A percentile compares a stretch with the other conserved stretches of the same genome.
Conservation (phyloP, 2,329 filamentous ascomycete genomes). For the Pyricularia sp. region DNA sequence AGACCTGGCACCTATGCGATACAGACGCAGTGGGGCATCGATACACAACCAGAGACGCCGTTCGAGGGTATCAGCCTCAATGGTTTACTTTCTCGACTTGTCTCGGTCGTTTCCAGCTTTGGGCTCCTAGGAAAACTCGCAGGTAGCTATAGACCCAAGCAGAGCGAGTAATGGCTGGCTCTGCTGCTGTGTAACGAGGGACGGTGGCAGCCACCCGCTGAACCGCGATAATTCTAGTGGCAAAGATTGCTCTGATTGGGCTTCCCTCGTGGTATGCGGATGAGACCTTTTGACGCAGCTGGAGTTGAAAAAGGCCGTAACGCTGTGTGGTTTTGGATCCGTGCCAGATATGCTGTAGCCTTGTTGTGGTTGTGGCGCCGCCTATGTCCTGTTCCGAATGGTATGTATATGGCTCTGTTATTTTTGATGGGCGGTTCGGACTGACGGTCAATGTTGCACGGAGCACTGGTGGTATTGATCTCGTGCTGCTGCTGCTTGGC, state of each 20-base stretch:
- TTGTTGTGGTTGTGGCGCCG: neutral
- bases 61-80: neutral
- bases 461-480: neutral
- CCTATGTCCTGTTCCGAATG: neutral
- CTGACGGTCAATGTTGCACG: neutral
- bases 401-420: neutral
- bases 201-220: neutral
- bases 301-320: neutral
- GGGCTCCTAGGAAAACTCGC: neutral
- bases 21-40: neutral
- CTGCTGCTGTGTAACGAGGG: neutral
- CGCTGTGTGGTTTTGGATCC: neutral
- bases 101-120: neutral
- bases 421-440: neutral
- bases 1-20: neutral
- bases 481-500: neutral
- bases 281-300: neutral
- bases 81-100: neutral
- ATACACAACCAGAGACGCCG: neutral
- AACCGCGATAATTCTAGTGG: neutral
- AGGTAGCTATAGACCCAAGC: neutral
- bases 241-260: neutral
- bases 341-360: neutral
- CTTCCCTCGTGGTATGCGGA: neutral
- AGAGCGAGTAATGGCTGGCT: neutral